Evolutionary conservation across 1,284 basidiomycete genomes (phyloP), one percentile per base, ranked within the genome.

Genomic region (Malassezia brasiliensis): DNA sequence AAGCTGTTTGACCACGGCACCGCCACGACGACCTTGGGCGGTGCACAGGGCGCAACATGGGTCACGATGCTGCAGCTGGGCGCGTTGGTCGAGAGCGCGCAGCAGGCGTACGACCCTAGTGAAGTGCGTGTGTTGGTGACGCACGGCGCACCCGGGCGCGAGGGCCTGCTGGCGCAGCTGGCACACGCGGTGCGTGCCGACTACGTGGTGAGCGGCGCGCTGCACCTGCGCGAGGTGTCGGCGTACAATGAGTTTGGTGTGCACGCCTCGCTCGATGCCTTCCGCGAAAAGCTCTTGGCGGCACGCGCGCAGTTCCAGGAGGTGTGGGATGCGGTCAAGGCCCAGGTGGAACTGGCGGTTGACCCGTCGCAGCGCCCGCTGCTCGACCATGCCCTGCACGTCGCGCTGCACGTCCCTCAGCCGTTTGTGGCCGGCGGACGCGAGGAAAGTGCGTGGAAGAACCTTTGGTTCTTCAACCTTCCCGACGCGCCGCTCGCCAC

Each of bases 1-100:
- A 96, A 96, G 78, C 83, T 98, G 78, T 98, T 96, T 76, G 88
- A 94, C 80, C 91, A 90, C 63, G 89, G 94, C 1, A 88, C 93
- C 51, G 93, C 91, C 1, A 83, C 80, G 46, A 91, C 89, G 2
- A 96, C 93, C 11, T 96, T 98, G 62, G 93, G 94, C 0, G 94
- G 94, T 41, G 93, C 89, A 1, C 87, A 90, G 72, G 94, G 94
- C 28, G 96, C 91, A 20, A 96, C 96, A 86, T 99, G 94, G 94
- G 89, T 90, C 0, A 98, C 93, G 0, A 87, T 90, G 5, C 81
- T 99, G 25, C 94, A 98, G 76, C 87, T 99, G 40, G 94, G 94
- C 60, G 93, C 98, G 77, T 84, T 99, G 40, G 85, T 98, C 53
- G 94, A 98, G 76, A 96, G 90, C 1, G 90, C 93, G 2, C 89